Conservation (phyloP, 2,329 filamentous ascomycete genomes). For the Aspergillus caelatus region DNA sequence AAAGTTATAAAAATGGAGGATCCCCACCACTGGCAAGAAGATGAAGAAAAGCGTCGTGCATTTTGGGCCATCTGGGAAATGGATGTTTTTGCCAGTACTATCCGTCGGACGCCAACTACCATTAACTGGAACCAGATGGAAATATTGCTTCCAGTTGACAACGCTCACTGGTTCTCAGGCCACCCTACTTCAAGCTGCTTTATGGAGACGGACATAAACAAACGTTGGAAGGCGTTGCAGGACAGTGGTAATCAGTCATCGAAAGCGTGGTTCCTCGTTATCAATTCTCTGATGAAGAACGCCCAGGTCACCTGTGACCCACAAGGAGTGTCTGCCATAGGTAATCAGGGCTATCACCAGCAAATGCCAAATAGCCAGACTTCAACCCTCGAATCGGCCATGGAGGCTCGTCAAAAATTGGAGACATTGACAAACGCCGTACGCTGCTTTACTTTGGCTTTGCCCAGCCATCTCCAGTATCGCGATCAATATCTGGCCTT, state of each 20-base stretch:
- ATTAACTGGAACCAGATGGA: conserved; percentile 42
- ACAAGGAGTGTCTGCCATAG: conserved; percentile 6
- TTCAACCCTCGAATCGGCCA: neutral
- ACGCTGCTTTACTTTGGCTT: conserved; percentile 32
- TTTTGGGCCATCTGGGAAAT: conserved; percentile 51
- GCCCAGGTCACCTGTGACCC: conserved; percentile 28
- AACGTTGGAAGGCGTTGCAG: conserved; percentile 37
- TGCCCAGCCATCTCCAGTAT: conserved; percentile 35
- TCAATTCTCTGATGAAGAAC: conserved; percentile 44
- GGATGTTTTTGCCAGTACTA: conserved; percentile 47
- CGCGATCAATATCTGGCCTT: conserved; percentile 35
- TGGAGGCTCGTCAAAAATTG: conserved; percentile 27
- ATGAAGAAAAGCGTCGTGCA: conserved; percentile 31
- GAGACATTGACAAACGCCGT: conserved; percentile 35
- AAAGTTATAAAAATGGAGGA: too few relatives aligned
- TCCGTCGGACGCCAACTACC: conserved; percentile 40
- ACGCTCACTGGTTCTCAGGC: conserved; percentile 38
- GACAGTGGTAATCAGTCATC: conserved; percentile 35
- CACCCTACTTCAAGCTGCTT: conserved; percentile 27
- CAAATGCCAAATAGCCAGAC: neutral
- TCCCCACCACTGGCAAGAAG: too few relatives aligned
- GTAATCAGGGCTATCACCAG: conserved; percentile 6
- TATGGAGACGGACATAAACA: conserved; percentile 32
- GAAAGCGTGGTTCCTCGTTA: conserved; percentile 44
- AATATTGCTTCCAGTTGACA: conserved; percentile 39